These are phyloP conservation scores for Saturnispora zaruensis DNA, from an alignment of 805 yeast genomes.

Conservation along the genomic window DNA sequence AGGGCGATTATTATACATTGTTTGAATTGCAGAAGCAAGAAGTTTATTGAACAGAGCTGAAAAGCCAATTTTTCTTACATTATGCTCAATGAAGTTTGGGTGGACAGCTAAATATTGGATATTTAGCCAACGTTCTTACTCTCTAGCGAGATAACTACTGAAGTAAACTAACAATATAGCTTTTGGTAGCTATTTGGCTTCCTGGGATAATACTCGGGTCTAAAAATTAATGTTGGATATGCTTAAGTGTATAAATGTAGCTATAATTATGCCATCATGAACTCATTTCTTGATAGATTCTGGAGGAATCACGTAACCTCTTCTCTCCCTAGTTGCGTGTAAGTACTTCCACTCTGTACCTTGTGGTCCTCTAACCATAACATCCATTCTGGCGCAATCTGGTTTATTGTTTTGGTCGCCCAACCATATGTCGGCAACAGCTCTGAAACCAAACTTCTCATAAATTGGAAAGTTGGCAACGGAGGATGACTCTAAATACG, in stretches of 20 bases:
- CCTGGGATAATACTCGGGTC: too few relatives aligned
- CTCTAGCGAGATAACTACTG: too few relatives aligned
- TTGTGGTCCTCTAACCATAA: slow-evolving; percentile 30
- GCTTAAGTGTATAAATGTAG: background rate
- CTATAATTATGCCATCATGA: background rate
- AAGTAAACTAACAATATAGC: too few relatives aligned
- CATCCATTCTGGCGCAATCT: slow-evolving; percentile 32
- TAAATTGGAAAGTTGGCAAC: slow-evolving; percentile 43
- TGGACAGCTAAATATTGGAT: too few relatives aligned
- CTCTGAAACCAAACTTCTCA: slow-evolving; percentile 41
- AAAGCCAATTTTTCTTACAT: background rate
- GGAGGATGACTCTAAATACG: slow-evolving; percentile 45
- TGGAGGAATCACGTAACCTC: slow-evolving; percentile 22
- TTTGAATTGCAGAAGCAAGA: background rate
- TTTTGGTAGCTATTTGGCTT: too few relatives aligned
- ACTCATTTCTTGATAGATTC: slow-evolving; percentile 8
- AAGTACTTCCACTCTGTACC: slow-evolving; percentile 26
- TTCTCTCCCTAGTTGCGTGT: slow-evolving; percentile 21
- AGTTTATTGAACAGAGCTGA: background rate
- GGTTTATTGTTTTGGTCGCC: slow-evolving; percentile 24
- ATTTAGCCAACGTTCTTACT: too few relatives aligned
- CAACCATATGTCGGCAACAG: slow-evolving; percentile 40
- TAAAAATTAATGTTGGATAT: background rate
- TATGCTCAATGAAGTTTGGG: background rate
- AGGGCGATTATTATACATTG: slow-evolving; percentile 8